These are phyloP conservation scores for Schoenoplectus tabernaemontani DNA, from an alignment of 202 grass and related monocot genomes.

Conservation along the genomic window DNA sequence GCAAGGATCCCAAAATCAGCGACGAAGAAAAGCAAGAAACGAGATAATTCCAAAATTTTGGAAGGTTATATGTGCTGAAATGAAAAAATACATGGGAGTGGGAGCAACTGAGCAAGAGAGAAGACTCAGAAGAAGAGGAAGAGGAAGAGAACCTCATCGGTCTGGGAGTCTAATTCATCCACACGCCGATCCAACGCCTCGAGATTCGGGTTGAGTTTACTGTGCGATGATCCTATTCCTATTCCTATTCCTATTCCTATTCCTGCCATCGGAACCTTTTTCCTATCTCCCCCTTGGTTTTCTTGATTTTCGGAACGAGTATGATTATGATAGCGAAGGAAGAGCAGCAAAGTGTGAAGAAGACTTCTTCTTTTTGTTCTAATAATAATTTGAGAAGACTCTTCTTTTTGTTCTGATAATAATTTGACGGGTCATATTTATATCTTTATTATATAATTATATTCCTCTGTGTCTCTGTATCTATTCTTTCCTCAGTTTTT, in stretches of 20 bases:
- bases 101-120: no score
- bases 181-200: slow-evolving; percentile 42
- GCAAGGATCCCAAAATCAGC: not conserved
- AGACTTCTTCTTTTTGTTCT: no score
- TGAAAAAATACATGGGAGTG: no score
- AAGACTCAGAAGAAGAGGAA: no score
- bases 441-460: not conserved
- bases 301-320: not conserved
- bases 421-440: not conserved
- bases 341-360: no score
- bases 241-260: no score
- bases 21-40: not conserved
- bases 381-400: no score
- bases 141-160: slow-evolving; percentile 40
- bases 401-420: no score
- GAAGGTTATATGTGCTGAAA: no score
- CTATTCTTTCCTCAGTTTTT: not conserved
- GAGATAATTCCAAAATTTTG: not conserved
- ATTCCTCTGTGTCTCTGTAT: not conserved
- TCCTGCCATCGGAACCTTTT: slow-evolving; percentile 12
- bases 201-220: not conserved
- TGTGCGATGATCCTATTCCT: not conserved
- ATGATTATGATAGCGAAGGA: no score
- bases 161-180: slow-evolving; percentile 39
- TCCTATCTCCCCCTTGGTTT: slow-evolving; percentile 27